Conservation (phyloP, 306 rosid genomes). For the Prunus mume region DNA sequence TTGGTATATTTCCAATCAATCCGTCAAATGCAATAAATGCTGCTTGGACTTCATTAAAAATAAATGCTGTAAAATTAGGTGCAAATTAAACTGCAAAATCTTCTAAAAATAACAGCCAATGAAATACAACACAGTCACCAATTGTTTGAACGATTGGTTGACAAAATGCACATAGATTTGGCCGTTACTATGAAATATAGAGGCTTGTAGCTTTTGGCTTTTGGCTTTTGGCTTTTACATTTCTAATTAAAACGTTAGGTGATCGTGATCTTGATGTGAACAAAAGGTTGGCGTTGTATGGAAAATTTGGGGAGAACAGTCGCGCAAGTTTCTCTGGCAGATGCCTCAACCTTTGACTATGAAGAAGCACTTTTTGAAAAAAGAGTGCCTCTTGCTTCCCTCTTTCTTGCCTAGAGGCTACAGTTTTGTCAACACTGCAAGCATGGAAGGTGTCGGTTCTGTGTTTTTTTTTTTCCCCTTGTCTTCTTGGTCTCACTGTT, state of each 20-base stretch:
- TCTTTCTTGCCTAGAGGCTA: conserved; percentile 31
- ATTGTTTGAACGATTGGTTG: neutral
- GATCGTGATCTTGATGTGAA: conserved; percentile 4
- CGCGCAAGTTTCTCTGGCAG: conserved; percentile 28
- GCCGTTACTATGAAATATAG: neutral
- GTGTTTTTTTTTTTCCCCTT: neutral
- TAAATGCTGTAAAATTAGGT: neutral
- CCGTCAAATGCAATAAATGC: neutral
- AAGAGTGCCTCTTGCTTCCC: conserved; percentile 2
- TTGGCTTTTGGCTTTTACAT: neutral
- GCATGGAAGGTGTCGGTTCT: conserved; percentile 43
- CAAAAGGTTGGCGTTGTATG: neutral
- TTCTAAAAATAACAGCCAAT: neutral
- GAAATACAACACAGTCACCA: neutral
- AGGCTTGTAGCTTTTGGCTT: neutral
- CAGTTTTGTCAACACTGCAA: conserved; percentile 52
- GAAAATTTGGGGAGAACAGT: conserved; percentile 3
- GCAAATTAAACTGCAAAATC: neutral
- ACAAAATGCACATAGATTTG: neutral
- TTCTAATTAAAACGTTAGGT: neutral
- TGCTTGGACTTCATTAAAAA: neutral
- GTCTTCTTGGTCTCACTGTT: neutral
- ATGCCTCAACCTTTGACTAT: conserved; percentile 57
- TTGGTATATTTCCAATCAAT: neutral
- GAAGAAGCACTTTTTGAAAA: conserved; percentile 28